phyloP scores from a whole-genome alignment of 129 eudicot species.

The Rutidosis leptorrhynchoides region DNA sequence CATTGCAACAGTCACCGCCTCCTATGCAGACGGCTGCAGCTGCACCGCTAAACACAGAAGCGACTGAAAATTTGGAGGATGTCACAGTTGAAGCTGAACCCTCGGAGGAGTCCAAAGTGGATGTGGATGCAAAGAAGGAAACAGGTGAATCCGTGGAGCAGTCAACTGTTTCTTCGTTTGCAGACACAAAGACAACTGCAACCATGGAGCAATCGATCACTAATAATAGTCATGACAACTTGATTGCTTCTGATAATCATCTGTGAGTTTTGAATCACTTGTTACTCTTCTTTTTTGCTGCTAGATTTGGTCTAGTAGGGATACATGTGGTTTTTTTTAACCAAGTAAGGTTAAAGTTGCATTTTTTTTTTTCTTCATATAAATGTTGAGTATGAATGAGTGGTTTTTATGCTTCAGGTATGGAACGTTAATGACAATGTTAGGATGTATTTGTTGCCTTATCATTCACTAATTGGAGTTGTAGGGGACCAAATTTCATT shows the following conservation, averaged over 20 bases:
- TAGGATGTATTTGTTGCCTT: too few relatives aligned
- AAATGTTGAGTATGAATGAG: not conserved
- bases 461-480: too few relatives aligned
- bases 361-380: not conserved
- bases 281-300: not conserved
- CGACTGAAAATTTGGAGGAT: not conserved
- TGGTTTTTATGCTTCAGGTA: not conserved
- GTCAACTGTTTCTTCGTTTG: conserved; percentile 12
- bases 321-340: not conserved
- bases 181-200: conserved; percentile 23
- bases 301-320: not conserved
- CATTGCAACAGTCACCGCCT: conserved; percentile 13
- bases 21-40: conserved; percentile 13
- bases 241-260: conserved; percentile 28
- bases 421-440: not conserved
- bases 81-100: conserved; percentile 24
- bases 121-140: conserved; percentile 11
- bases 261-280: conserved; percentile 30
- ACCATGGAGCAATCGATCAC: conserved; percentile 21
- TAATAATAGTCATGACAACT: conserved; percentile 29
- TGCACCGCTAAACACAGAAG: not conserved
- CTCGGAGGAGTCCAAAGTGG: conserved; percentile 8
- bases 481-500: not conserved
- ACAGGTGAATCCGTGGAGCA: conserved; percentile 25
- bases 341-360: not conserved